phyloP scores from a whole-genome alignment of 306 rosid species.

The Inga oerstediana region DNA sequence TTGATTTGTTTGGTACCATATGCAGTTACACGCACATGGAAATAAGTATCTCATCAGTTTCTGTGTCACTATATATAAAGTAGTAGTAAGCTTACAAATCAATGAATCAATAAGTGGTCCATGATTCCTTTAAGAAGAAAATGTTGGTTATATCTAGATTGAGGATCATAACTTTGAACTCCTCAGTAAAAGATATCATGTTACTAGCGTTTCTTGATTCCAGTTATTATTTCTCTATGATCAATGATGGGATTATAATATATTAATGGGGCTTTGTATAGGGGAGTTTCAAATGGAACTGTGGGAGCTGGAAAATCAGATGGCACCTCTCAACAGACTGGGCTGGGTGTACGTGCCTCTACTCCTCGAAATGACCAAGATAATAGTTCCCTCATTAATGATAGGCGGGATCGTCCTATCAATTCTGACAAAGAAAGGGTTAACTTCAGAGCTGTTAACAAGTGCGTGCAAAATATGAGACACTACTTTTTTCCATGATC shows the following conservation, averaged over 20 bases:
- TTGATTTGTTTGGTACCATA: neutral
- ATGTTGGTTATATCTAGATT: constrained; percentile 28
- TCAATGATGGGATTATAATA: constrained; percentile 35
- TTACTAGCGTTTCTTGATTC: neutral
- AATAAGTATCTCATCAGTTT: neutral
- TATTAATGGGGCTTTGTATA: constrained; percentile 40
- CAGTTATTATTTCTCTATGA: constrained; percentile 29
- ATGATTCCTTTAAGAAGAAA: neutral
- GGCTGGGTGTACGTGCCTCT: constrained; percentile 80
- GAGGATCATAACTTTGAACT: constrained; percentile 22
- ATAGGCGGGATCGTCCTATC: constrained; percentile 80
- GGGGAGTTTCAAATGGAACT: constrained; percentile 80
- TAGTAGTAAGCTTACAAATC: neutral
- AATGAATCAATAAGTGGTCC: neutral
- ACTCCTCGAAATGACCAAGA: constrained; percentile 80
- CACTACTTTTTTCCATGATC: constrained; percentile 29
- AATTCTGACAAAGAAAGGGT: constrained; percentile 84
- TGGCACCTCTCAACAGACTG: constrained; percentile 70
- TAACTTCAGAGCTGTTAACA: constrained; percentile 78
- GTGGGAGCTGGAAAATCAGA: constrained; percentile 81
- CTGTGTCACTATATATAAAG: neutral
- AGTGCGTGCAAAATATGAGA: constrained; percentile 54
- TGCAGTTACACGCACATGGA: neutral
- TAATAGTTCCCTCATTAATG: constrained; percentile 62
- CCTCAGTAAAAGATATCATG: constrained; percentile 20